These are phyloP conservation scores for Hibiscus tridactylites DNA, from an alignment of 345 rosid genomes.

Conservation along the genomic window DNA sequence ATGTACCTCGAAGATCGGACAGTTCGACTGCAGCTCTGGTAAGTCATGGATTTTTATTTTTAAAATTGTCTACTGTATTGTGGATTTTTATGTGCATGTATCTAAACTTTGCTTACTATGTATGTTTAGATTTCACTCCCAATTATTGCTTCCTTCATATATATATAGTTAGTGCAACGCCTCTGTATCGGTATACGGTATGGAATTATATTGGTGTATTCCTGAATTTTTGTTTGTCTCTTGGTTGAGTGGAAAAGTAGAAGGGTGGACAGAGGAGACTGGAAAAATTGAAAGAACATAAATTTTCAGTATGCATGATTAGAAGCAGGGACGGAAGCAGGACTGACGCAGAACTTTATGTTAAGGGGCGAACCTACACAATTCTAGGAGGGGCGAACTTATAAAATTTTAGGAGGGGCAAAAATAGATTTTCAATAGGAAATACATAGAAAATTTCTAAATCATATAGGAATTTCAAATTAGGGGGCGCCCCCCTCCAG, in stretches of 20 bases:
- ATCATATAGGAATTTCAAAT: too few relatives aligned
- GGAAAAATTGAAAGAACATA: too few relatives aligned
- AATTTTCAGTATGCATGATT: too few relatives aligned
- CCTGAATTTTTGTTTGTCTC: neutral
- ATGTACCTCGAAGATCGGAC: constrained; percentile 92
- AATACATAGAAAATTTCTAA: too few relatives aligned
- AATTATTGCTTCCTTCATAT: neutral
- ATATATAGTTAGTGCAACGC: neutral
- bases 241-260: neutral
- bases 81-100: neutral
- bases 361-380: too few relatives aligned
- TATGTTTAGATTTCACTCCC: neutral
- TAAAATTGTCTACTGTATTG: neutral
- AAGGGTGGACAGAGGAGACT: too few relatives aligned
- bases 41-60: constrained; percentile 12
- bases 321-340: too few relatives aligned
- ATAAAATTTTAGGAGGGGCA: too few relatives aligned
- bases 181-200: neutral
- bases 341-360: too few relatives aligned
- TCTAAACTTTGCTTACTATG: neutral
- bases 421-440: too few relatives aligned
- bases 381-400: too few relatives aligned
- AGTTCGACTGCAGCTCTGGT: constrained; percentile 74
- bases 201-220: neutral
- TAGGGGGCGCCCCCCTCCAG: too few relatives aligned